Base-by-base conservation (phyloP, 176 grass and related monocot genomes). In the Phoenix roebelenii region DNA sequence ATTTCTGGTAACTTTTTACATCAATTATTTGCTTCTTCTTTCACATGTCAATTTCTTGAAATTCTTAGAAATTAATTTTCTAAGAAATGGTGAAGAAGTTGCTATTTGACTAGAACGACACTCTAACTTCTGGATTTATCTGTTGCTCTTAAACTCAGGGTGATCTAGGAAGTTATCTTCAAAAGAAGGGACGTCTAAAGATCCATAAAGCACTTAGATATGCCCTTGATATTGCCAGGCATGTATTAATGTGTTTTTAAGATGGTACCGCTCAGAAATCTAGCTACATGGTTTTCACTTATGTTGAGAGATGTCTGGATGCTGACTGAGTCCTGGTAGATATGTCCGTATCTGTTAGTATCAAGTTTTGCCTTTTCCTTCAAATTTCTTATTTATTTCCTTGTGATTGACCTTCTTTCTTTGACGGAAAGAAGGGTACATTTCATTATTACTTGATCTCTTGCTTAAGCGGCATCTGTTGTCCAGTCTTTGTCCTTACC, bases 221-320 rank as follows among this genome's bases (percentile, higher is more conserved):
- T 61, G 76, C 93, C 54, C 87, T 98, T 66, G 84, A 92, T 68
- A 88, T 92, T 79, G 87, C 93, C 26, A 98, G 93, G 93, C 69
- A 83, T 73, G 74, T 55, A 19, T 48, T 71, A 39, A 12, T 39
- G 32, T 39, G 32, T 5, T 39, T 39, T 39, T 39, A 39, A 39
- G 32, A 39, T 10, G 32, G 32, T 39, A 39, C 32, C 22, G 18
- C 18, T 22, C n/a, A 39, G 32, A 39, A 39, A 39, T 39, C 32
- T 39, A 39, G 32, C 32, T 39, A 39, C 32, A 12, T 39, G 32
- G 32, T 39, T 39, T 39, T 39, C 10, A 39, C 32, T 10, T 39
- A 39, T 39, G 32, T 39, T 10, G 7, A 39, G 32, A 39, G 32
- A 10, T 39, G 32, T 39, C 7, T 39, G 12, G 32, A 39, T 39